Conservation (phyloP, 1,284 basidiomycete genomes). For the Thelephora terrestris region DNA sequence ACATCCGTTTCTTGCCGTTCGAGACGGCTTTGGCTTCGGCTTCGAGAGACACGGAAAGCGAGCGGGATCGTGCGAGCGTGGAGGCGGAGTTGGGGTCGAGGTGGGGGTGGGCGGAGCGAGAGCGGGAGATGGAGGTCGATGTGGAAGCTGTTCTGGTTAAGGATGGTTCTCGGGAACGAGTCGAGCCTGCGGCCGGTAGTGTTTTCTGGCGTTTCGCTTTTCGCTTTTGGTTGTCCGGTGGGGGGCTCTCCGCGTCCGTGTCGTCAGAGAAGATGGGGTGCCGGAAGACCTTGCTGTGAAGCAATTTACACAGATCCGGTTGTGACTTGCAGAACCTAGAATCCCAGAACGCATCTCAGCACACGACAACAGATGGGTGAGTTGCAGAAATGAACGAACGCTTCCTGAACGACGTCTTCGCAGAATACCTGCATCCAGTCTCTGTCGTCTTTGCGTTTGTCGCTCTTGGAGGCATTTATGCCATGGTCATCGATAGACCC, state of each 20-base stretch:
- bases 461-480: constrained; percentile 11
- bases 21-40: constrained; percentile 33
- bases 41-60: constrained; percentile 54
- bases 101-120: constrained; percentile 9
- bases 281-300: constrained; percentile 60
- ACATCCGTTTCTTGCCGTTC: constrained; percentile 31
- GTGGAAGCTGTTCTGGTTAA: constrained; percentile 7
- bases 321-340: constrained; percentile 46
- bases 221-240: constrained; percentile 15
- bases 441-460: constrained; percentile 27
- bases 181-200: background rate
- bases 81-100: constrained; percentile 15
- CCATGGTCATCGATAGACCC: constrained; percentile 24
- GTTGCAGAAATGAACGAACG: constrained; percentile 30
- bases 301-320: constrained; percentile 44
- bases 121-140: constrained; percentile 11
- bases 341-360: constrained; percentile 1
- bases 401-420: constrained; percentile 49
- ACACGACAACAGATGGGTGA: background rate
- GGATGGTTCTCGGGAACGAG: constrained; percentile 4
- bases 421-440: constrained; percentile 70
- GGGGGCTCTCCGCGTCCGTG: constrained; percentile 18
- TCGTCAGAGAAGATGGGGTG: constrained; percentile 46
- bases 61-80: constrained; percentile 42
- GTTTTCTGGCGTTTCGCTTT: constrained; percentile 14